Conservation (phyloP, 495 filamentous ascomycete genomes). For the Physcia stellaris region DNA sequence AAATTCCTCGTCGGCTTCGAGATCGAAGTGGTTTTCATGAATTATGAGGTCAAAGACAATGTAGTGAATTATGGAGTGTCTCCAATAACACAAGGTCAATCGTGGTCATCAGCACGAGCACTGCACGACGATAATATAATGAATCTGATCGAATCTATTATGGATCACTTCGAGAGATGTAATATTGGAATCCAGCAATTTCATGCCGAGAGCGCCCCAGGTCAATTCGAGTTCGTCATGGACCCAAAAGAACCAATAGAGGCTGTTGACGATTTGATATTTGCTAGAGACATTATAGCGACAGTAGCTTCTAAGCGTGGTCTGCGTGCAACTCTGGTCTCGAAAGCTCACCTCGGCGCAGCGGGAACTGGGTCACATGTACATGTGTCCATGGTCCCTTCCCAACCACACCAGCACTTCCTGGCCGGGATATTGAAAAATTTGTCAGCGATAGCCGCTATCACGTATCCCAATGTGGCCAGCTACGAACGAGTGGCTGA, state of each 20-base stretch:
- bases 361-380: conserved; percentile 14
- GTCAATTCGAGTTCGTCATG: conserved; percentile 59
- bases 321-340: conserved; percentile 48
- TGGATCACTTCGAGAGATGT: conserved; percentile 36
- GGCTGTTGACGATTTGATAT: conserved; percentile 50
- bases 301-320: conserved; percentile 39
- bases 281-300: conserved; percentile 47
- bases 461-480: conserved; percentile 23
- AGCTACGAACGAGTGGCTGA: conserved; percentile 30
- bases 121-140: conserved; percentile 41
- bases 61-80: conserved; percentile 11
- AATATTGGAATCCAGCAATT: conserved; percentile 52
- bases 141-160: conserved; percentile 50
- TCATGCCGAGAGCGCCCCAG: conserved; percentile 48
- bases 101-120: conserved; percentile 44
- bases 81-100: conserved; percentile 31
- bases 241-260: conserved; percentile 40
- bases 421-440: conserved; percentile 25
- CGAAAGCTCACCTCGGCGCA: conserved; percentile 21
- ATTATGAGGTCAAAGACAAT: conserved; percentile 4
- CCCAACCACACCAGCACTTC: conserved; percentile 21
- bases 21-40: conserved; percentile 54
- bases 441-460: conserved; percentile 23
- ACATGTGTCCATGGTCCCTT: conserved; percentile 27
- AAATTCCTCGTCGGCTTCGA: conserved; percentile 57